Conservation (phyloP, 441 rosid species). For the Manihot esculenta region DNA sequence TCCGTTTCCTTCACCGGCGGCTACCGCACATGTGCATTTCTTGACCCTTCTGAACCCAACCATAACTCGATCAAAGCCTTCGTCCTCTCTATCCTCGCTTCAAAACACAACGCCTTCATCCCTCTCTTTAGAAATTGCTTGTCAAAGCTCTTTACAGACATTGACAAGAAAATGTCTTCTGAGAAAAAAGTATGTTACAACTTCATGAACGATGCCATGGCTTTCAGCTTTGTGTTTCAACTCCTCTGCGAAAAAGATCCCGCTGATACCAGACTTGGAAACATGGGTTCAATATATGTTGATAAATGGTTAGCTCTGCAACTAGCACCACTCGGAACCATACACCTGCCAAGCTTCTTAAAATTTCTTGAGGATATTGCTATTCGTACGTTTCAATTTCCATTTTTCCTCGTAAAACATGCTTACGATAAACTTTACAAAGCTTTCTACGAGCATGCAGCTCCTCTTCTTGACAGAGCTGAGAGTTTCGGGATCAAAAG, state of each 20-base stretch:
- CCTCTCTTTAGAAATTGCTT: constrained; percentile 31
- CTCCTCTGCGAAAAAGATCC: constrained; percentile 55
- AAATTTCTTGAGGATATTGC: constrained; percentile 43
- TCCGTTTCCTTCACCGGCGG: constrained; percentile 46
- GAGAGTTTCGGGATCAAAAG: constrained; percentile 45
- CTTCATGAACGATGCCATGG: constrained; percentile 35
- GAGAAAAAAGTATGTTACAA: constrained; percentile 49
- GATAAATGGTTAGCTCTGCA: constrained; percentile 61
- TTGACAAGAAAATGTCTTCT: constrained; percentile 35
- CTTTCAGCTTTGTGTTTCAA: constrained; percentile 52
- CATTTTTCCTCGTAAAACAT: constrained; percentile 41
- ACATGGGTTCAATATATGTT: constrained; percentile 45
- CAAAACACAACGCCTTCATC: constrained; percentile 27
- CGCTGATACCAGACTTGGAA: constrained; percentile 43
- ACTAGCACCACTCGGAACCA: constrained; percentile 46
- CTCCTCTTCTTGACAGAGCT: constrained; percentile 43
- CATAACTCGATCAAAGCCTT: constrained; percentile 40
- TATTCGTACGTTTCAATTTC: constrained; percentile 50
- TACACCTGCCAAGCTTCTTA: constrained; percentile 42
- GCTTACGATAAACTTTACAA: constrained; percentile 53
- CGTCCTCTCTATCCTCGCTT: constrained; percentile 26
- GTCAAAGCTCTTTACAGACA: constrained; percentile 26
- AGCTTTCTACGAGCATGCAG: constrained; percentile 41
- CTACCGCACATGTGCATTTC: constrained; percentile 42
- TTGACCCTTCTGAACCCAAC: constrained; percentile 47